A percentile compares a stretch with the other conserved stretches of the same genome.
These are phyloP conservation scores for Solanum peruvianum DNA, from an alignment of 257 asterid genomes.

Conservation along the genomic window DNA sequence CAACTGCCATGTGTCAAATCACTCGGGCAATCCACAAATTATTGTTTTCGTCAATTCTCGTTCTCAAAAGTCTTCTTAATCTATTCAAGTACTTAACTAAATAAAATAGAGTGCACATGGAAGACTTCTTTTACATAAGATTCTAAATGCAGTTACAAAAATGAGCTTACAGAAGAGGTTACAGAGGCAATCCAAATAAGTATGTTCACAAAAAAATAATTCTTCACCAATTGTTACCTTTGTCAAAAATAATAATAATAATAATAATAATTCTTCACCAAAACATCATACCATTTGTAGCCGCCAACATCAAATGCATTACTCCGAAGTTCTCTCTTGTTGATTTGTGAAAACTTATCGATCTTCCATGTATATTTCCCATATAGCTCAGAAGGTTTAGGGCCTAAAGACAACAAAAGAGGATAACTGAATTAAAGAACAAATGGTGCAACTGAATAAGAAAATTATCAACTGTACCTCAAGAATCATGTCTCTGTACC, in stretches of 20 bases:
- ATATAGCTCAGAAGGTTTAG: conserved; percentile 30
- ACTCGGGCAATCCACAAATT: not conserved
- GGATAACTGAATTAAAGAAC: not conserved
- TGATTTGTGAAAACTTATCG: conserved; percentile 37
- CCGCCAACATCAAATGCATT: conserved; percentile 37
- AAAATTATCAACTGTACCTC: not conserved
- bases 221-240: not conserved
- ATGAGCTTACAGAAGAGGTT: not conserved
- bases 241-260: too few relatives aligned
- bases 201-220: not conserved
- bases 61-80: not conserved
- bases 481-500: not conserved
- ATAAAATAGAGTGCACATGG: not conserved
- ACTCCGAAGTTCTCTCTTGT: conserved; percentile 44
- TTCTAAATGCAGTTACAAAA: not conserved
- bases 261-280: not conserved
- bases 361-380: conserved; percentile 45
- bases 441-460: not conserved
- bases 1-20: not conserved
- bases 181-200: not conserved
- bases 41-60: not conserved
- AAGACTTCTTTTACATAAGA: not conserved
- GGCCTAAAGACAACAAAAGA: conserved; percentile 17
- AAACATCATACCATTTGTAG: conserved; percentile 31
- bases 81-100: not conserved